phyloP scores from a whole-genome alignment of 768 basidiomycete genomes.

The Tylopilus intermedius region DNA sequence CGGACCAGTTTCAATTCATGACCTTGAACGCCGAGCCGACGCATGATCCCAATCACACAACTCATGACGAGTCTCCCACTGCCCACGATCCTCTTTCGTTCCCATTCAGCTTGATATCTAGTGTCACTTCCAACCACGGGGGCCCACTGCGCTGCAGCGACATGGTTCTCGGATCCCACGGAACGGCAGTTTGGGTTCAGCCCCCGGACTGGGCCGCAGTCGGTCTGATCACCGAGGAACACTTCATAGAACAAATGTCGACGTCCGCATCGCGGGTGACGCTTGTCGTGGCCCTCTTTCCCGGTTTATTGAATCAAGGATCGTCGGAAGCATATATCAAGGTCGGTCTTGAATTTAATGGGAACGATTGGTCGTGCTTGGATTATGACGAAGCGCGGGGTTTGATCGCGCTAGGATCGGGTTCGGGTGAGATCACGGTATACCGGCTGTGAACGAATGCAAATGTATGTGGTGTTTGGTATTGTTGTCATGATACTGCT shows the following conservation, averaged over 20 bases:
- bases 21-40: constrained; percentile 35
- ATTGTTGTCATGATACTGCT: background rate
- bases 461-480: background rate
- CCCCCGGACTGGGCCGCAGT: constrained; percentile 43
- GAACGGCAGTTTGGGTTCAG: constrained; percentile 61
- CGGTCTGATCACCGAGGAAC: constrained; percentile 33
- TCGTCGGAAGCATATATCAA: constrained; percentile 23
- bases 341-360: constrained; percentile 32
- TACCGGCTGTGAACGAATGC: constrained; percentile 17
- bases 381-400: constrained; percentile 60
- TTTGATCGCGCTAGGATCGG: constrained; percentile 48
- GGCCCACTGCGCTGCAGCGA: constrained; percentile 53
- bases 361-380: constrained; percentile 45
- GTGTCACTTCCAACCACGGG: constrained; percentile 34
- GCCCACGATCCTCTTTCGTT: constrained; percentile 33
- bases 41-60: background rate
- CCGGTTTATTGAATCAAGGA: constrained; percentile 33
- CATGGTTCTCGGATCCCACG: constrained; percentile 49
- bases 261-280: constrained; percentile 29
- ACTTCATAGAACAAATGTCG: constrained; percentile 12
- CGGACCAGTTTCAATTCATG: constrained; percentile 50
- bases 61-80: constrained; percentile 16
- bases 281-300: constrained; percentile 48
- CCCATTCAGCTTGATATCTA: constrained; percentile 41
- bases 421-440: constrained; percentile 43